Conservation (phyloP, 2,329 filamentous ascomycete species). For the Paecilomyces fulvus region DNA sequence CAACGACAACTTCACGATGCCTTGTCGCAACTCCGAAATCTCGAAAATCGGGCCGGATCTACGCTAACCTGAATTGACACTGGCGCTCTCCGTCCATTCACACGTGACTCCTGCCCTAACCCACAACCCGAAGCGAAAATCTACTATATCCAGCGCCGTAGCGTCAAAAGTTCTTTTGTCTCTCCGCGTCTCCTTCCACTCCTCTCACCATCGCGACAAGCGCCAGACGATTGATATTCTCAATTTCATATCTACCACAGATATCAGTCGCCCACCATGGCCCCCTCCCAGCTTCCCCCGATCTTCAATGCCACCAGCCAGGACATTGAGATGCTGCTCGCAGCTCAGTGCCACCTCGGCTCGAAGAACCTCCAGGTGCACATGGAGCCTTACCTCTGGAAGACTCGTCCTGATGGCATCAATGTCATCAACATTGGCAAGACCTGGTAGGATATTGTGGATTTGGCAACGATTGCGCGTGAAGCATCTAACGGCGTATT, state of each 20-base stretch:
- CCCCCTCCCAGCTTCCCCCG: slow-evolving; percentile 85
- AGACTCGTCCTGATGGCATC: slow-evolving; percentile 96
- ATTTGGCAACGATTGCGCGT: slow-evolving; percentile 1
- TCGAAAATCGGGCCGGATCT: slow-evolving; percentile 11
- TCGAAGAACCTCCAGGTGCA: slow-evolving; percentile 99
- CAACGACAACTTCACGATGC: slow-evolving; percentile 8
- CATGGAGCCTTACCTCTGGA: slow-evolving; percentile 99
- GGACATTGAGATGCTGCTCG: slow-evolving; percentile 99
- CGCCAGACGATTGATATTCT: slow-evolving; percentile 39
- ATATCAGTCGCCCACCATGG: slow-evolving; percentile 68
- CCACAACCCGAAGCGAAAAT: slow-evolving; percentile 34
- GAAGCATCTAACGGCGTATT: slow-evolving; percentile 8
- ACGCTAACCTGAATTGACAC: slow-evolving; percentile 17
- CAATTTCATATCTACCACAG: slow-evolving; percentile 23
- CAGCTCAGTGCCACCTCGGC: slow-evolving; percentile 92
- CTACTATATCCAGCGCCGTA: slow-evolving; percentile 13
- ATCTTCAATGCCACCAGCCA: slow-evolving; percentile 94
- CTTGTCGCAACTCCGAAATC: slow-evolving; percentile 21
- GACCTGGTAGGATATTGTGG: slow-evolving; percentile 69
- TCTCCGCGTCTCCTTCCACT: slow-evolving; percentile 20
- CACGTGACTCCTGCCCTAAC: slow-evolving; percentile 31
- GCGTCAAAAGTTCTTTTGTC: slow-evolving; percentile 11
- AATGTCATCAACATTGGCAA: slow-evolving; percentile 99
- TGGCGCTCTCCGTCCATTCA: background rate
- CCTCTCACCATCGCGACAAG: slow-evolving; percentile 32